A percentile compares a stretch with the other conserved stretches of the same genome.
Evolutionary conservation across 2,329 filamentous ascomycete species (phyloP).

Genomic region (Talaromyces sp.): DNA sequence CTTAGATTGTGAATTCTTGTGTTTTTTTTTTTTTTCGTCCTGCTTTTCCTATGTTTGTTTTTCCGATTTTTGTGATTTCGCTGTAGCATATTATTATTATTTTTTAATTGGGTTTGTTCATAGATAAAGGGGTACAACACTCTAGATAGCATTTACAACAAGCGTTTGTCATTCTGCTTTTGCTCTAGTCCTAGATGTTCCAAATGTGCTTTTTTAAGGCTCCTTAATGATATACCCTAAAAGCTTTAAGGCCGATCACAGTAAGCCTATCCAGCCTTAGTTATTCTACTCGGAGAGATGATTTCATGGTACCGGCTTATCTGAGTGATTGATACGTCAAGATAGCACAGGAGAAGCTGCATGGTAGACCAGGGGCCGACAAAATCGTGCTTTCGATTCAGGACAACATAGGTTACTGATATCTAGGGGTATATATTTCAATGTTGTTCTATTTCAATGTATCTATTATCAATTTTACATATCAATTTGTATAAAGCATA

Average conservation of each 20-base stretch:
- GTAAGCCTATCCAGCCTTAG: no score
- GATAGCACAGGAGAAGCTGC: conserved; percentile 19
- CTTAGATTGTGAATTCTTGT: background rate
- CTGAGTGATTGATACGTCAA: conserved; percentile 25
- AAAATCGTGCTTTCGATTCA: conserved; percentile 18
- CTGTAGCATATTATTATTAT: background rate
- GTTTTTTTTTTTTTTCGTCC: background rate
- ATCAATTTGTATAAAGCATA: no score
- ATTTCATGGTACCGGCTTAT: conserved; percentile 26
- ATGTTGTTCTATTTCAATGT: no score
- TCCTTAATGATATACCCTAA: background rate
- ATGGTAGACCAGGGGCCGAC: conserved; percentile 18
- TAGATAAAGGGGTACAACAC: background rate
- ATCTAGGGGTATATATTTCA: background rate
- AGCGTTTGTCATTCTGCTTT: background rate
- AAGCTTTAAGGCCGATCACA: background rate
- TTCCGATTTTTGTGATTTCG: background rate
- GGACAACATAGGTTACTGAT: background rate
- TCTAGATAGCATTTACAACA: background rate
- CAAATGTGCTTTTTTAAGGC: background rate
- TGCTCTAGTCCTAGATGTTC: background rate
- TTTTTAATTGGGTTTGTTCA: background rate
- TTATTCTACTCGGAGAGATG: no score
- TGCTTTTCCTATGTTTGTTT: background rate
- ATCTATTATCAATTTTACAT: no score